Percentiles rank a stretch among this genome's conserved stretches.
These are phyloP conservation scores for Hippophae gyantsensis DNA, from an alignment of 306 rosid species.

Conservation along the genomic window DNA sequence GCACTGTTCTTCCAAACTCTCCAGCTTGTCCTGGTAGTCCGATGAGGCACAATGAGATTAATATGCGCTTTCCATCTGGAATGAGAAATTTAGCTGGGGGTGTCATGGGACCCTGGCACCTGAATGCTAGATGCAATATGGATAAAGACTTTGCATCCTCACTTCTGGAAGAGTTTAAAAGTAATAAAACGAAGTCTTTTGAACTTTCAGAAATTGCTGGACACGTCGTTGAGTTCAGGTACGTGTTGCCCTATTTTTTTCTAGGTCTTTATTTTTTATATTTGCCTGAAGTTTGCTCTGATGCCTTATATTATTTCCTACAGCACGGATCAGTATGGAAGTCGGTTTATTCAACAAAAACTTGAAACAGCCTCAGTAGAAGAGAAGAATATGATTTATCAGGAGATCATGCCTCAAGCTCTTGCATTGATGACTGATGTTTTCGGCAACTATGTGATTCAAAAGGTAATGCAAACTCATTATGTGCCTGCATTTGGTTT, in stretches of 20 bases:
- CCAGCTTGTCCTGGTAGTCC: conserved; percentile 91
- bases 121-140: conserved; percentile 49
- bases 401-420: conserved; percentile 94
- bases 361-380: conserved; percentile 79
- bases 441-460: conserved; percentile 93
- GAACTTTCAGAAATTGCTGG: conserved; percentile 76
- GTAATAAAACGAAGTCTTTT: conserved; percentile 72
- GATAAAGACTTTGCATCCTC: conserved; percentile 71
- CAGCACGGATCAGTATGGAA: conserved; percentile 91
- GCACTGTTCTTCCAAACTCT: conserved; percentile 52
- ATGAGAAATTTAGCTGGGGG: conserved; percentile 71
- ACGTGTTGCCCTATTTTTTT: conserved; percentile 5
- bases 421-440: conserved; percentile 93
- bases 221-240: conserved; percentile 75
- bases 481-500: background rate
- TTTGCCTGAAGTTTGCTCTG: conserved; percentile 2
- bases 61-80: conserved; percentile 66
- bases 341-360: conserved; percentile 89
- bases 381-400: conserved; percentile 88
- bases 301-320: conserved; percentile 16
- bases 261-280: background rate
- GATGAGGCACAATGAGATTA: conserved; percentile 55
- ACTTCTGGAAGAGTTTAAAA: conserved; percentile 79
- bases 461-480: conserved; percentile 48
- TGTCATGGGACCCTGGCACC: conserved; percentile 71